A percentile compares a stretch with the other conserved stretches of the same genome.
These are phyloP conservation scores for Strobilomyces confusus DNA, from an alignment of 768 basidiomycete species.

Conservation along the genomic window DNA sequence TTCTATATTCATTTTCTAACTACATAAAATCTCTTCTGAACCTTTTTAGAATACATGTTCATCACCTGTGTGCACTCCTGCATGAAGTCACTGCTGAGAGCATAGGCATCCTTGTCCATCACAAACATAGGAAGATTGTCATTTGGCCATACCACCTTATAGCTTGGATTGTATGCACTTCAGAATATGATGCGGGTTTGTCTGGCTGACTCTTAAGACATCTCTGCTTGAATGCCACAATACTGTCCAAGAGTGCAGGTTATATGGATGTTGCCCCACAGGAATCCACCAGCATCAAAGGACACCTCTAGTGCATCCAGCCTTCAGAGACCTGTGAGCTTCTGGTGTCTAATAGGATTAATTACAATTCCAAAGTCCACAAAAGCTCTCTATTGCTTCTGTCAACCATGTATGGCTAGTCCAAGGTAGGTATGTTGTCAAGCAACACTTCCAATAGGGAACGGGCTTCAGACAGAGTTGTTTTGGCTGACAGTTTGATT, in stretches of 20 bases:
- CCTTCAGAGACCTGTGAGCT: neutral
- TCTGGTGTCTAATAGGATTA: neutral
- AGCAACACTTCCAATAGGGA: neutral
- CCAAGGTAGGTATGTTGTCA: neutral
- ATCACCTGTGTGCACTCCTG: neutral
- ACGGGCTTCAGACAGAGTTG: neutral
- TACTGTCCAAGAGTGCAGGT: neutral
- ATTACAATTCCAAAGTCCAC: slow-evolving; percentile 1
- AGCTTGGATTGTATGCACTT: slow-evolving; percentile 17
- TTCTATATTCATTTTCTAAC: neutral
- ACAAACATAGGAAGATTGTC: neutral
- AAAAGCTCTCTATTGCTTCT: neutral
- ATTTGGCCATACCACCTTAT: slow-evolving; percentile 7
- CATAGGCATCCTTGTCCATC: neutral
- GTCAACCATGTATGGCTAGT: neutral
- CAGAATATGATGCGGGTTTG: slow-evolving; percentile 11
- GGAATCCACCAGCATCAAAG: neutral
- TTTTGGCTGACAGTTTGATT: neutral
- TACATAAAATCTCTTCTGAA: neutral
- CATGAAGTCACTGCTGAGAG: neutral
- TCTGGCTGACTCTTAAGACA: neutral
- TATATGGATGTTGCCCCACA: neutral
- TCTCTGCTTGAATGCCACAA: slow-evolving; percentile 14
- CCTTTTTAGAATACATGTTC: neutral
- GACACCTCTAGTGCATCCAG: neutral